phyloP scores from a whole-genome alignment of 495 filamentous ascomycete genomes.

The Tuber umbilicatum region DNA sequence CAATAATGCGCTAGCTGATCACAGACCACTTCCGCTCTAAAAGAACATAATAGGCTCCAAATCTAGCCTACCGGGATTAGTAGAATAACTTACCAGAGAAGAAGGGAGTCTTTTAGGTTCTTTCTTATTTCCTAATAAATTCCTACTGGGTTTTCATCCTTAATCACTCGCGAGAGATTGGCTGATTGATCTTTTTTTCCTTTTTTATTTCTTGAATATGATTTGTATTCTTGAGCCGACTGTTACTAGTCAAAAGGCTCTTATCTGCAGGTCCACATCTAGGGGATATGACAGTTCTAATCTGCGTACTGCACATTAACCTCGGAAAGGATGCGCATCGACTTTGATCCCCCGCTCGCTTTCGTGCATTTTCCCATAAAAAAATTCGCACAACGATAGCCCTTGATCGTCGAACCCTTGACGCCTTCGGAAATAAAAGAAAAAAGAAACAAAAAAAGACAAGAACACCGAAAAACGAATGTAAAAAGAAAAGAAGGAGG shows the following conservation, averaged over 20 bases:
- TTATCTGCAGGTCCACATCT: constrained; percentile 4
- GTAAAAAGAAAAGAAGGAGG: not conserved
- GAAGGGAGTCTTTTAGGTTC: not conserved
- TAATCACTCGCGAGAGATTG: constrained; percentile 1
- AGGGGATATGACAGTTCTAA: not conserved
- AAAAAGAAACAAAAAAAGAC: not conserved
- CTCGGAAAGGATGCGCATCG: not conserved
- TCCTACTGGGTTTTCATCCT: not conserved
- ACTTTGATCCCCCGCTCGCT: not conserved
- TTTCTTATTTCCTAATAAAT: not conserved
- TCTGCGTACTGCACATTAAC: not conserved
- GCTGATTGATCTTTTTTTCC: not conserved
- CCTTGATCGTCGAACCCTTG: constrained; percentile 1
- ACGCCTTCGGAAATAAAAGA: not conserved
- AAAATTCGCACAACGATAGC: constrained; percentile 3
- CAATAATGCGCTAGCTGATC: not conserved
- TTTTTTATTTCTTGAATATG: not conserved
- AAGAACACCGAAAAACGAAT: constrained; percentile 1
- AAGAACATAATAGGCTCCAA: not conserved
- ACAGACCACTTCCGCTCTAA: not conserved
- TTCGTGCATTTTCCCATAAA: constrained; percentile 3
- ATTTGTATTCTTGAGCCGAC: not conserved
- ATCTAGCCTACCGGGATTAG: not conserved
- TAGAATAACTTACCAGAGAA: not conserved
- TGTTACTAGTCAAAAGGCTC: not conserved